phyloP scores from a whole-genome alignment of 225 moss, liverwort and hornwort genomes.

The Antitrichia curtipendula region DNA sequence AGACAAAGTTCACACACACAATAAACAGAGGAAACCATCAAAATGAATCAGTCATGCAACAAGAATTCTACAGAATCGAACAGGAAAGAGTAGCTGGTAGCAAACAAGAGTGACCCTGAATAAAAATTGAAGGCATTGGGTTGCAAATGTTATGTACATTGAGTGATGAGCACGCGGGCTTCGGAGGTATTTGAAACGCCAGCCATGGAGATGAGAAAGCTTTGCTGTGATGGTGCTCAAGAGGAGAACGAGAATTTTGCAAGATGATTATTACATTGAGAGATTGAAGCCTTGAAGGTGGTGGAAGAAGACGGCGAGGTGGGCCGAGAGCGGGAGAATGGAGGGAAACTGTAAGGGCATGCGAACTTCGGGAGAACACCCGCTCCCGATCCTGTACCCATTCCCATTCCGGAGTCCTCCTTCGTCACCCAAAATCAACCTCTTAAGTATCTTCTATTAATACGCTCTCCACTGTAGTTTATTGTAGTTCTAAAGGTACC shows the following conservation, averaged over 20 bases:
- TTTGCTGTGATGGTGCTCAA: neutral
- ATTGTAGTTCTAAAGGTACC: too few species aligned
- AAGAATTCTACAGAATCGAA: neutral
- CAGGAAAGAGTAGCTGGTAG: neutral
- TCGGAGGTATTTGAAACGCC: neutral
- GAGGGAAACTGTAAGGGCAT: neutral
- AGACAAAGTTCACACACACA: neutral
- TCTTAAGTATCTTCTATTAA: too few species aligned
- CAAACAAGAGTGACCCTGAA: neutral
- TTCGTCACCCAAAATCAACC: neutral
- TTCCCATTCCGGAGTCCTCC: neutral
- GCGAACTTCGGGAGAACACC: neutral
- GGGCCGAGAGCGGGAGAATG: neutral
- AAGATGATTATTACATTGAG: too few species aligned
- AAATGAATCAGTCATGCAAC: neutral
- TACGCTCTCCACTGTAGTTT: too few species aligned
- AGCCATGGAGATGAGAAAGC: neutral
- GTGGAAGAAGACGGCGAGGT: neutral
- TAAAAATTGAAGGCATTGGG: neutral
- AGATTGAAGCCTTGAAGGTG: neutral
- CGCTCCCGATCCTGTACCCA: neutral
- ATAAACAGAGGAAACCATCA: neutral
- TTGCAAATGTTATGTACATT: neutral
- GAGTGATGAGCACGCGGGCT: constrained; percentile 17
- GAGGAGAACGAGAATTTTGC: neutral